Base-by-base conservation (phyloP, 164 flowering plant species). In the Houttuynia cordata region DNA sequence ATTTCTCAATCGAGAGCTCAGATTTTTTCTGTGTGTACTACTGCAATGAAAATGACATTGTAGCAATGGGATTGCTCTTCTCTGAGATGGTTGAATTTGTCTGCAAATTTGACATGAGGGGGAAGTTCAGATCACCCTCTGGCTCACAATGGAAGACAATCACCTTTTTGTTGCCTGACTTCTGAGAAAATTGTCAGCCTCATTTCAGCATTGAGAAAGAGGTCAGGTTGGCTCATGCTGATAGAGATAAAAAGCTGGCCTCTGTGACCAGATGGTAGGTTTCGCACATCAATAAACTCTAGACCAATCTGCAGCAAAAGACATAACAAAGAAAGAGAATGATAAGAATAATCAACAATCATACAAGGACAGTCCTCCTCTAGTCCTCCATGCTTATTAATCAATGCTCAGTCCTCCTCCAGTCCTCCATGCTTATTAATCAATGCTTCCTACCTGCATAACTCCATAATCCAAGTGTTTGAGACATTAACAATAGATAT, bases 101-200 rank as follows among this genome's bases (percentile, higher is more conserved):
- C 74, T 74, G 34, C 49, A 77, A 68, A 18, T 66, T 70, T 37
- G 73, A 79, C 54, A 73, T 55, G 54, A 93, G 89, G 69, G 81
- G 87, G 70, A 93, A 78, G 12, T 77, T 60, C 57, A 93, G 71
- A 60, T 83, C 78, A 62, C 95, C 99, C 24, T 62, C 70, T 24
- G 94, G 81, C 71, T 90, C 85, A 76, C 97, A 93, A 57, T 77
- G 84, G 72, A 93, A 90, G 19, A 65, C 60, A 66, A 87, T 84
- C 61, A 83, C 83, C 57, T 84, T 80, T 68, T 93, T 93, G 65
- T 77, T 69, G 62, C 81, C 75, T 45, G 86, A 71, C 62, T 76
- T n/a, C 80, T 0, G 96, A 86, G 47, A 72, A 69, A 56, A 90
- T 84, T 42, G 67, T 76, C 20, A 93, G 74, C 61, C 71, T 82